These are phyloP conservation scores for Naganishia friedmannii DNA, from an alignment of 768 basidiomycete genomes.

Conservation along the genomic window DNA sequence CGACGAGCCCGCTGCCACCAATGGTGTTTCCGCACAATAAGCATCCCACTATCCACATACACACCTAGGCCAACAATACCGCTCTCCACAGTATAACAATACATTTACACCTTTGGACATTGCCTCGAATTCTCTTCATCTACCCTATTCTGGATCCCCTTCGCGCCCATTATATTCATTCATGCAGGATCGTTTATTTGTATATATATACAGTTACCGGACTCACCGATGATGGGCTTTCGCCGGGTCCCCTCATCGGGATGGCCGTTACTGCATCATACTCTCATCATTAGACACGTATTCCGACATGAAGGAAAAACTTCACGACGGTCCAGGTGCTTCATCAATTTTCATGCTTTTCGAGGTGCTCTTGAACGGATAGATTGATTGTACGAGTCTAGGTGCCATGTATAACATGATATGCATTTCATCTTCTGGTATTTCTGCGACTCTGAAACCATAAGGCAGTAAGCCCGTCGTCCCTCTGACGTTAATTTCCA, in stretches of 20 bases:
- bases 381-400: background rate
- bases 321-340: background rate
- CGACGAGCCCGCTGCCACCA: constrained; percentile 9
- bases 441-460: no score
- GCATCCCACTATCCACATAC: background rate
- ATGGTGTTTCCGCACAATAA: background rate
- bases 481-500: no score
- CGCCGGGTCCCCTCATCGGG: background rate
- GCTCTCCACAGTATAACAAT: background rate
- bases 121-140: background rate
- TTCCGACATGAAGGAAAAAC: background rate
- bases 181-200: background rate
- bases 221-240: background rate
- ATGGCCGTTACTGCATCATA: background rate
- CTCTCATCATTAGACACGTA: background rate
- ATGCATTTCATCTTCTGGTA: background rate
- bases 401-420: background rate
- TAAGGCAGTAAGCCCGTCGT: no score
- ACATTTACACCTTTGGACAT: background rate
- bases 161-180: background rate
- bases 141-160: background rate
- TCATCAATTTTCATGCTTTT: background rate
- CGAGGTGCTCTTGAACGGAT: no score
- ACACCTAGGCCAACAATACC: background rate
- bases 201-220: background rate